phyloP scores from a whole-genome alignment of 2,329 filamentous ascomycete genomes.

The Laburnicola sp. region DNA sequence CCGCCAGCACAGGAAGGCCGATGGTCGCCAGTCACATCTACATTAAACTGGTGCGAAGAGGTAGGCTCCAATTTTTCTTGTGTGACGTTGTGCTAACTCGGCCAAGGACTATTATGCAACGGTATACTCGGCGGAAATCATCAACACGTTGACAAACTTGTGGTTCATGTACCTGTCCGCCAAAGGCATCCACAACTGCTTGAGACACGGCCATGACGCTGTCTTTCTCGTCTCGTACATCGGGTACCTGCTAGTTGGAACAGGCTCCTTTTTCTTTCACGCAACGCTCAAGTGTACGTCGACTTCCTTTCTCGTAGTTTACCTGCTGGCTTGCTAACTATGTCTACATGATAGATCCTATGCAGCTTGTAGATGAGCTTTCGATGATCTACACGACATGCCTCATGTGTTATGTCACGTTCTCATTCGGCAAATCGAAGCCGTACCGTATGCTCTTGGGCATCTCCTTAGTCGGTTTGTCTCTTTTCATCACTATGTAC shows the following conservation, averaged over 20 bases:
- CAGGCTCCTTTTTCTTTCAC: slow-evolving; percentile 66
- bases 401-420: slow-evolving; percentile 70
- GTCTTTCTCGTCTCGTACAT: slow-evolving; percentile 72
- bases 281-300: slow-evolving; percentile 47
- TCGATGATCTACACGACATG: slow-evolving; percentile 75
- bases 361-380: slow-evolving; percentile 71
- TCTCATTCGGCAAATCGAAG: slow-evolving; percentile 66
- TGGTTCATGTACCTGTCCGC: slow-evolving; percentile 78
- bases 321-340: background rate
- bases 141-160: slow-evolving; percentile 80
- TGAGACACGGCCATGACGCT: slow-evolving; percentile 70
- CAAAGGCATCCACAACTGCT: slow-evolving; percentile 74
- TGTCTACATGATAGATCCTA: slow-evolving; percentile 57
- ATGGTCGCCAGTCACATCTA: slow-evolving; percentile 72
- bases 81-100: slow-evolving; percentile 13
- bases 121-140: slow-evolving; percentile 73
- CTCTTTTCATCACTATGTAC: slow-evolving; percentile 71
- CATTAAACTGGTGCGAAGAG: slow-evolving; percentile 81
- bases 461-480: slow-evolving; percentile 56
- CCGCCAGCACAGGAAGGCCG: slow-evolving; percentile 59
- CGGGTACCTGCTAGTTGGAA: slow-evolving; percentile 64
- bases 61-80: slow-evolving; percentile 44
- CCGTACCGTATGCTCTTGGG: slow-evolving; percentile 59
- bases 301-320: background rate
- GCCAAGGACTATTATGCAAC: slow-evolving; percentile 73